phyloP scores from a whole-genome alignment of 495 filamentous ascomycete species.

The Niebla homalea region DNA sequence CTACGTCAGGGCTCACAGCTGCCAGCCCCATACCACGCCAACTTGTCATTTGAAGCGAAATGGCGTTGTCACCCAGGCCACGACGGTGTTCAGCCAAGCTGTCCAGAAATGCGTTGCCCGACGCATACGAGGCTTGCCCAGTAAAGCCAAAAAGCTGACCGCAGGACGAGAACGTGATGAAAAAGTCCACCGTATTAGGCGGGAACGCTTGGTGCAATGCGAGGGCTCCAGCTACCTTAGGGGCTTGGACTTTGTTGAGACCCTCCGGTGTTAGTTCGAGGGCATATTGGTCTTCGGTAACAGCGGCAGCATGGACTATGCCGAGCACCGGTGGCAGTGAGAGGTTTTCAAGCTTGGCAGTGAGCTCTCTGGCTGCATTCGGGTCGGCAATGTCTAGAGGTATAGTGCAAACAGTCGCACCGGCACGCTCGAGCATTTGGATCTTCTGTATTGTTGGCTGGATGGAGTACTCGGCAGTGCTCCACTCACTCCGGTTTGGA shows the following conservation, averaged over 20 bases:
- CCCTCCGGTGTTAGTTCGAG: slow-evolving; percentile 23
- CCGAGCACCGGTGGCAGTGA: slow-evolving; percentile 26
- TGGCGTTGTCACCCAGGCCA: slow-evolving; percentile 24
- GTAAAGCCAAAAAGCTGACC: slow-evolving; percentile 25
- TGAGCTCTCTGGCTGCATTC: slow-evolving; percentile 11
- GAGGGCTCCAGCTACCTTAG: slow-evolving; percentile 31
- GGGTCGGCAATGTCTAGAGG: slow-evolving; percentile 18
- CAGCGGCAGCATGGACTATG: slow-evolving; percentile 35
- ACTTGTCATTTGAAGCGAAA: slow-evolving; percentile 30
- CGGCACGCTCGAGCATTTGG: slow-evolving; percentile 17
- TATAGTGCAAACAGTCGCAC: slow-evolving; percentile 19
- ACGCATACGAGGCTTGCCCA: slow-evolving; percentile 25
- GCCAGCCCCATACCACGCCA: slow-evolving; percentile 34
- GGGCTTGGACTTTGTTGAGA: slow-evolving; percentile 23
- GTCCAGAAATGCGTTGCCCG: slow-evolving; percentile 28
- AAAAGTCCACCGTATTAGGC: slow-evolving; percentile 22
- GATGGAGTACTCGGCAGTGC: background rate
- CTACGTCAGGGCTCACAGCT: slow-evolving; percentile 18
- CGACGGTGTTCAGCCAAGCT: slow-evolving; percentile 23
- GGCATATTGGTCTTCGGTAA: slow-evolving; percentile 28
- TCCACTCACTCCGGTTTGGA: slow-evolving; percentile 20
- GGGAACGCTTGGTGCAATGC: slow-evolving; percentile 27
- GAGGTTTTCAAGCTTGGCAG: slow-evolving; percentile 14
- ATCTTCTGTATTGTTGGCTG: slow-evolving; percentile 12
- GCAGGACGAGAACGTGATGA: slow-evolving; percentile 28